Evolutionary conservation across 176 grass and related monocot species (phyloP), one percentile per base, ranked within the genome.

Genomic region (Cenchrus americanus): DNA sequence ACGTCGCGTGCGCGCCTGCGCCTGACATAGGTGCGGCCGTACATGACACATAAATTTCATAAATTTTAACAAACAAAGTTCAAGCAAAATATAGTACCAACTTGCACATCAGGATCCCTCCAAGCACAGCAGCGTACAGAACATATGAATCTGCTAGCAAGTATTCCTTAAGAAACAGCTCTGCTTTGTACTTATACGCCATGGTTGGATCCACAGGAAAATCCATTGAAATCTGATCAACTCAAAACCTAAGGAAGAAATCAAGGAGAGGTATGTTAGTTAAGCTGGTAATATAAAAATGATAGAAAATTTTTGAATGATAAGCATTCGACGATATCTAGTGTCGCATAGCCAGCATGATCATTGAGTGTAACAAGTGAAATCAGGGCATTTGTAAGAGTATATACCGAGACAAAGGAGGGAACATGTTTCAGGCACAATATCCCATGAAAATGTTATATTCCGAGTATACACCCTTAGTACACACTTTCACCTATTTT

Each of bases 81-180:
- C 10, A 34, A 52, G 19, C 47, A 50, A 78, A 68, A 71, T 67
- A 63, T 52, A 57, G 40, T 95, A 98, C 95, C 92, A 95, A 73
- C 54, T 98, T 98, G 89, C 93, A 95, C 90, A 98, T 92, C 49
- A 98, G 82, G 66, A 95, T 86, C 15, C 92, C 96, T 9, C 59
- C 80, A 4, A 98, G 67, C 66, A 95, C 62, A 50, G 96, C 82
- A 40, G 78, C 68, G 53, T 93, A 98, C 43, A 88, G 87, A 71
- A 90, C 89, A 85, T 93, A 82, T 59, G 86, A 91, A 89, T 97
- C 92, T 77, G 92, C 84, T 70, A 93, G 86, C 75, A 98, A 66
- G 80, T 93, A 98, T 40, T 93, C 90, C 85, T 80, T 98, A 77
- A 90, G 80, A 83, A 98, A 62, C 12, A 86, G 44, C 55, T 95